Evolutionary conservation across 2,329 filamentous ascomycete genomes (phyloP).

Genomic region (Bipolaris bicolor): DNA sequence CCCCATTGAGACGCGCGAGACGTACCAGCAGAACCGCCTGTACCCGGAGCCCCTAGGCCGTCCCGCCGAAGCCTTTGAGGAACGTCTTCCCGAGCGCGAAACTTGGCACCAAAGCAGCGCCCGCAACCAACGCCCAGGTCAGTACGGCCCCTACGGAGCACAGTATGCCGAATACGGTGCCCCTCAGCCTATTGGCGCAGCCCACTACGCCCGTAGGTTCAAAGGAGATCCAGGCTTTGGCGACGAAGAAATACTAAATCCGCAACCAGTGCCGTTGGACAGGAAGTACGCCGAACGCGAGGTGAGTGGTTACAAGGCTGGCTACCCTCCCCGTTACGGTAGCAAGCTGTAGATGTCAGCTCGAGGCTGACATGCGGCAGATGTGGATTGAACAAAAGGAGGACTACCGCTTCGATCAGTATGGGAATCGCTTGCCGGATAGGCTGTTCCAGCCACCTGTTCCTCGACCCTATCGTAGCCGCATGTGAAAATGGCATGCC

Average conservation of each 20-base stretch:
- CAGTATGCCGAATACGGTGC: slow-evolving; percentile 42
- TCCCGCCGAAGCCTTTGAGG: slow-evolving; percentile 44
- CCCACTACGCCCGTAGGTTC: slow-evolving; percentile 43
- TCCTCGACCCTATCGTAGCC: slow-evolving; percentile 34
- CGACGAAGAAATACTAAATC: slow-evolving; percentile 46
- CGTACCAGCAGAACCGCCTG: slow-evolving; percentile 14
- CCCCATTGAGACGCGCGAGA: slow-evolving; percentile 21
- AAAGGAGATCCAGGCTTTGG: slow-evolving; percentile 46
- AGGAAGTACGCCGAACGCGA: slow-evolving; percentile 39
- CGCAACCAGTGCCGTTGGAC: slow-evolving; percentile 45
- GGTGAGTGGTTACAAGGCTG: slow-evolving; percentile 32
- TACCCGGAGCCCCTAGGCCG: slow-evolving; percentile 36
- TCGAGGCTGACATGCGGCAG: slow-evolving; percentile 25
- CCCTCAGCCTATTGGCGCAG: slow-evolving; percentile 37
- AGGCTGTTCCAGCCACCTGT: slow-evolving; percentile 33
- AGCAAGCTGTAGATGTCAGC: slow-evolving; percentile 18
- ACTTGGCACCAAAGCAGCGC: slow-evolving; percentile 41
- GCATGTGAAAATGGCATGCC: slow-evolving; percentile 31
- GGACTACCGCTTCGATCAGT: slow-evolving; percentile 45
- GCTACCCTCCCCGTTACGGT: slow-evolving; percentile 18
- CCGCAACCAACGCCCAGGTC: slow-evolving; percentile 18
- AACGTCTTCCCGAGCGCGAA: slow-evolving; percentile 46
- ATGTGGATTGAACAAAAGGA: slow-evolving; percentile 48
- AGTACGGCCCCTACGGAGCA: slow-evolving; percentile 28
- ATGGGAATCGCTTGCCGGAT: slow-evolving; percentile 45